Conservation (phyloP, 2,329 filamentous ascomycete species). For the Phialophora chinensis region DNA sequence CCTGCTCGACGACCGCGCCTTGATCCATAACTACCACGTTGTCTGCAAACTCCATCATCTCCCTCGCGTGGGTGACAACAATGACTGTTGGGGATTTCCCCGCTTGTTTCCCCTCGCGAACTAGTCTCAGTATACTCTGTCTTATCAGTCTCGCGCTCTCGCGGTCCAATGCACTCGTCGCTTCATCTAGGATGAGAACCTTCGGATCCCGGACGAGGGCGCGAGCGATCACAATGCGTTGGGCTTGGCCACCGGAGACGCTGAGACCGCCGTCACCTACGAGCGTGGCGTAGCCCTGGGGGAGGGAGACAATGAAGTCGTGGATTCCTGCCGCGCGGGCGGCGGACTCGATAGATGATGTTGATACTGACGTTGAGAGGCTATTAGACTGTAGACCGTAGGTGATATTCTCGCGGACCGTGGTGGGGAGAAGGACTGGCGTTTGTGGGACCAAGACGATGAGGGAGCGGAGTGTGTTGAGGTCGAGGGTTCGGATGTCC, state of each 20-base stretch:
- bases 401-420: constrained; percentile 63
- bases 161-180: constrained; percentile 78
- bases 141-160: constrained; percentile 70
- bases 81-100: constrained; percentile 69
- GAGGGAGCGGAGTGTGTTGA: constrained; percentile 64
- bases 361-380: constrained; percentile 50
- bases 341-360: constrained; percentile 54
- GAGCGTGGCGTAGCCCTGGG: constrained; percentile 71
- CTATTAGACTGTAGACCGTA: constrained; percentile 72
- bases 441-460: constrained; percentile 66
- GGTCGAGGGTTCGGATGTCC: constrained; percentile 65
- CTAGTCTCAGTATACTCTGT: constrained; percentile 58
- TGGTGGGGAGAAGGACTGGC: constrained; percentile 64
- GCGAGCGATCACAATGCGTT: constrained; percentile 79
- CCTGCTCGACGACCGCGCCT: constrained; percentile 71
- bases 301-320: constrained; percentile 75
- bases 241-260: constrained; percentile 81
- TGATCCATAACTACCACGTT: constrained; percentile 74
- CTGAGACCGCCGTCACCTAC: constrained; percentile 73
- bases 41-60: constrained; percentile 86
- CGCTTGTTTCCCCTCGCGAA: constrained; percentile 29
- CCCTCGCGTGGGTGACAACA: constrained; percentile 78
- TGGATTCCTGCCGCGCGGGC: constrained; percentile 69
- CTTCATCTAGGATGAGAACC: constrained; percentile 83
- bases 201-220: constrained; percentile 74